Evolutionary conservation across 768 basidiomycete genomes (phyloP).

Genomic region (Trametes coccinea): DNA sequence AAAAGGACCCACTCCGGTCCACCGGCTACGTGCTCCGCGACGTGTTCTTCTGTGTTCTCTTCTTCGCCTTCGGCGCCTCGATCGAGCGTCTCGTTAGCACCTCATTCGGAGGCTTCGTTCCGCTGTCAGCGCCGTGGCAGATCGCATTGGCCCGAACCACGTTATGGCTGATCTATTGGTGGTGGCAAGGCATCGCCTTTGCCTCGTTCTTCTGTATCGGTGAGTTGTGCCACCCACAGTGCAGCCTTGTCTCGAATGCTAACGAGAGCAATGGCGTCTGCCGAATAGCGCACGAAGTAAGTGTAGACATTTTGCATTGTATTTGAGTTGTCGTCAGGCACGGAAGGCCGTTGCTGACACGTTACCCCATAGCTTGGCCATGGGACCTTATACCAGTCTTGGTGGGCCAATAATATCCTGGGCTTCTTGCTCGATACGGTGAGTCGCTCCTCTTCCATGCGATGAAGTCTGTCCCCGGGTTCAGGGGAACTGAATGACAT

Average conservation of each 20-base stretch:
- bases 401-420: constrained; percentile 30
- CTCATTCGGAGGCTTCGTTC: constrained; percentile 40
- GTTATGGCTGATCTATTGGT: constrained; percentile 52
- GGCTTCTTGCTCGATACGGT: constrained; percentile 34
- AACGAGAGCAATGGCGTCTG: background rate
- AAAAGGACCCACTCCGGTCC: constrained; percentile 43
- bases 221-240: constrained; percentile 20
- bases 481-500: background rate
- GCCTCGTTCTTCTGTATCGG: constrained; percentile 57
- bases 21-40: constrained; percentile 47
- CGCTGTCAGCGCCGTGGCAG: constrained; percentile 34
- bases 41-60: constrained; percentile 40
- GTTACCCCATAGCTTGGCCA: constrained; percentile 31
- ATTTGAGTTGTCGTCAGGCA: constrained; percentile 9
- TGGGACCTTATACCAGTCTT: constrained; percentile 27
- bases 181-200: constrained; percentile 51
- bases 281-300: constrained; percentile 25
- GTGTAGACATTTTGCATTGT: constrained; percentile 13
- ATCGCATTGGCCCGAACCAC: constrained; percentile 34
- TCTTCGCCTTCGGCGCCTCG: constrained; percentile 46
- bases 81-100: constrained; percentile 43
- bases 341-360: background rate
- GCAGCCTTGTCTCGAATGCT: background rate
- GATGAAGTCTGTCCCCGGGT: background rate
- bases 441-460: background rate